Conservation (phyloP, 176 grass and related monocot species). For the Urochloa ruziziensis region DNA sequence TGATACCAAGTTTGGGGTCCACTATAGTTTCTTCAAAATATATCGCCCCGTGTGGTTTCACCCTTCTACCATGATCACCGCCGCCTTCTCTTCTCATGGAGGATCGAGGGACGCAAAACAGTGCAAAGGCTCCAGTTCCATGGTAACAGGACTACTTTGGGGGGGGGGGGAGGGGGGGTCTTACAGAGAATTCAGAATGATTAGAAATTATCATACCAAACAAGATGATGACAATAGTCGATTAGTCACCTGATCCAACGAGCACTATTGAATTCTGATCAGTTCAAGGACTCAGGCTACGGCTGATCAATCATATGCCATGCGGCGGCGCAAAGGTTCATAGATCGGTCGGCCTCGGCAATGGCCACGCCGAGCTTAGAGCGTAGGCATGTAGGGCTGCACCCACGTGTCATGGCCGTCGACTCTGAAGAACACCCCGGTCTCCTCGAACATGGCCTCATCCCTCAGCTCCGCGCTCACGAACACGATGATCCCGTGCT, state of each 20-base stretch:
- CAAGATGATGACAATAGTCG: background rate
- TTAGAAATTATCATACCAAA: background rate
- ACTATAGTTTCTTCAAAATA: too few relatives aligned
- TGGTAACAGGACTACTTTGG: too few relatives aligned
- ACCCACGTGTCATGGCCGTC: background rate
- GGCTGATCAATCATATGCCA: background rate
- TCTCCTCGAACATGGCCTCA: background rate
- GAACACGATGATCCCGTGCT: constrained; percentile 19
- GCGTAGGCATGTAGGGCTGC: background rate
- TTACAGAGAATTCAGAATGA: background rate
- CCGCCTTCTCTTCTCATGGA: too few relatives aligned
- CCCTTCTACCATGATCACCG: too few relatives aligned
- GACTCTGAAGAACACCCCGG: background rate
- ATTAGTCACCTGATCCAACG: background rate
- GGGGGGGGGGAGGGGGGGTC: too few relatives aligned
- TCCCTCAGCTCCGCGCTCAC: background rate
- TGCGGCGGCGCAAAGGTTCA: background rate
- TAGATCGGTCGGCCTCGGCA: background rate
- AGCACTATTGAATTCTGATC: background rate
- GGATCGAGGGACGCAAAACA: too few relatives aligned
- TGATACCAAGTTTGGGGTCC: too few relatives aligned
- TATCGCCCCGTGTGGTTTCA: too few relatives aligned
- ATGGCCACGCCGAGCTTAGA: background rate
- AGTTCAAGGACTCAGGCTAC: background rate
- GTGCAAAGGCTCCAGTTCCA: too few relatives aligned